Base-by-base conservation (phyloP, 352 stramenopile species). In the Blastocystis sp. region DNA sequence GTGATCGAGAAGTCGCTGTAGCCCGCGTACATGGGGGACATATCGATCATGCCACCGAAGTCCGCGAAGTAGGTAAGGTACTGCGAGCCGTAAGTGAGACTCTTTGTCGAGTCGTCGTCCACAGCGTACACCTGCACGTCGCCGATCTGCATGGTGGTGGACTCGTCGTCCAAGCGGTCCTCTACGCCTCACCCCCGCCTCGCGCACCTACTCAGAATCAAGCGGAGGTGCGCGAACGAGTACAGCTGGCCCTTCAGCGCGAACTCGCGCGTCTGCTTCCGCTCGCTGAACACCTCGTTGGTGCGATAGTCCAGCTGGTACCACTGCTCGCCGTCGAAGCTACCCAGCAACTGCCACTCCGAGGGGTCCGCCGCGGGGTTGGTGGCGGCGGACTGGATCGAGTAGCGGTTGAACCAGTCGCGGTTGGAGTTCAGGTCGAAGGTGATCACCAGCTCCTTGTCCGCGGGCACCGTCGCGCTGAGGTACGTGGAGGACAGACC, bases 331-430 rank as follows among this genome's bases (percentile, higher is more conserved):
- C 79, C 79, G 41, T 89, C 79, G 21, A 45, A 16, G 16, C 35
- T 65, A 55, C 55, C 79, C n/a, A 45, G 62, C 35, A 89, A 39
- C 35, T 51, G 29, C 79, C 79, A 89, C 35, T 62, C 39, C 31
- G 39, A 33, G 16, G 61, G 61, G 41, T 89, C 79, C 1, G 63
- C 67, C 24, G 79, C 37, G 16, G 60, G 29, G 60, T 41, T 29
- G 4, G 24, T 59, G 19, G 55, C 16, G 2, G 74, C 33, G 26
- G 74, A 85, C 29, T 85, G 74, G 74, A 89, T 89, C 21, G 62
- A 77, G 51, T 89, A 89, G 13, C 39, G 41, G 41, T 89, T 89
- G 45, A 89, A 45, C 79, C 79, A 89, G 13, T 89, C 61, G 55
- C 79, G 63, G 55, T 78, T 31, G 50, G 59, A 62, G 59, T 89